Conservation (phyloP, 2,329 filamentous ascomycete species). For the Meredithiella fracta region DNA sequence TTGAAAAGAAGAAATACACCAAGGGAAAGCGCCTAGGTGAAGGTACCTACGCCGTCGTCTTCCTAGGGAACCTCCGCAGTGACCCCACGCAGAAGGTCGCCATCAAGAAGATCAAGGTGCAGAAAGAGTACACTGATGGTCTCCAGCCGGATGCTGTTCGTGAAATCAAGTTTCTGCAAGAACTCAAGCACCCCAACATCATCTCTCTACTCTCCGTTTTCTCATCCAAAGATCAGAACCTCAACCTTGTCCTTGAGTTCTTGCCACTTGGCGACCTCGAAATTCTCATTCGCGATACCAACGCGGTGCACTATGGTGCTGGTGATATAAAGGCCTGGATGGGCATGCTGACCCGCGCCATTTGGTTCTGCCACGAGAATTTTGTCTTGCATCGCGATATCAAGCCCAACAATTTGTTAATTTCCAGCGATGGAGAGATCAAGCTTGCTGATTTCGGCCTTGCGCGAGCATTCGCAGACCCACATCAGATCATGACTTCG, state of each 20-base stretch:
- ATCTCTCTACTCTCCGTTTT: conserved; percentile 87
- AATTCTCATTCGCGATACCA: conserved; percentile 76
- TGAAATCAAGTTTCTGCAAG: conserved; percentile 88
- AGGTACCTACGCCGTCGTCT: conserved; percentile 94
- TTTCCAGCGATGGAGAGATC: conserved; percentile 80
- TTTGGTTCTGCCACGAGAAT: conserved; percentile 95
- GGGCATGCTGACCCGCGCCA: conserved; percentile 82
- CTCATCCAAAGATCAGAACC: conserved; percentile 88
- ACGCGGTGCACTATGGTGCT: conserved; percentile 61
- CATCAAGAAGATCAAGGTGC: conserved; percentile 84
- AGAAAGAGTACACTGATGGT: conserved; percentile 74
- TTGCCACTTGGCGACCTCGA: conserved; percentile 88
- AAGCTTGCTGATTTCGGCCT: conserved; percentile 98
- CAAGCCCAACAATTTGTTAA: conserved; percentile 95
- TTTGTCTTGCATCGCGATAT: conserved; percentile 92
- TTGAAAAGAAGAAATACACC: conserved; percentile 74
- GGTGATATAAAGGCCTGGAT: conserved; percentile 98
- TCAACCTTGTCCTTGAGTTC: conserved; percentile 89
- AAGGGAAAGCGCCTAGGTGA: conserved; percentile 88
- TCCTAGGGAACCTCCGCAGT: conserved; percentile 61
- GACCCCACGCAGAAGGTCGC: conserved; percentile 65
- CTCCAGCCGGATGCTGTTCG: conserved; percentile 89
- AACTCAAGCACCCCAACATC: conserved; percentile 88
- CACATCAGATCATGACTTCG: conserved; percentile 73
- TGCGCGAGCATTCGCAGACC: conserved; percentile 76